A percentile compares a stretch with the other conserved stretches of the same genome.
These are phyloP conservation scores for Fusarium guadeloupense DNA, from an alignment of 2,329 filamentous ascomycete species.

Conservation along the genomic window DNA sequence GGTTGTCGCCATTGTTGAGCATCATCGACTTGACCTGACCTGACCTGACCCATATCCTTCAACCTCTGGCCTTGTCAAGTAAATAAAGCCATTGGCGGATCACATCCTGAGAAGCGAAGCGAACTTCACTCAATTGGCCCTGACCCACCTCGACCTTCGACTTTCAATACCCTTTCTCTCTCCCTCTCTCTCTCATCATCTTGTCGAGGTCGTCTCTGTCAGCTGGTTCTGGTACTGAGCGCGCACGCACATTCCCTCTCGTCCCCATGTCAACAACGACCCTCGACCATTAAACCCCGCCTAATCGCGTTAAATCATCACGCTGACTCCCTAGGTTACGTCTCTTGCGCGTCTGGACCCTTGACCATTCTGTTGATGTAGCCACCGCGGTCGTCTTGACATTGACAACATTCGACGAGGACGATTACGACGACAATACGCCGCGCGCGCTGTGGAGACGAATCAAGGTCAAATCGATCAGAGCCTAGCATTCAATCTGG, in stretches of 20 bases:
- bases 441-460: conserved; percentile 12
- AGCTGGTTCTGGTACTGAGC: conserved; percentile 25
- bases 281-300: conserved; percentile 16
- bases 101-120: conserved; percentile 38
- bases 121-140: conserved; percentile 46
- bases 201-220: conserved; percentile 19
- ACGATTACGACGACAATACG: conserved; percentile 36
- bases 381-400: conserved; percentile 38
- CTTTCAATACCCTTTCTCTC: conserved; percentile 4
- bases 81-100: conserved; percentile 53
- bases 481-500: conserved; percentile 13
- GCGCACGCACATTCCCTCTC: conserved; percentile 26
- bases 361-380: conserved; percentile 37
- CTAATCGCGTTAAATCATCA: conserved; percentile 4
- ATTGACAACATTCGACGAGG: conserved; percentile 38
- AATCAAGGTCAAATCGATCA: conserved; percentile 7
- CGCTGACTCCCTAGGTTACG: conserved; percentile 31
- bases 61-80: conserved; percentile 32
- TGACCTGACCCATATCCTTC: neutral
- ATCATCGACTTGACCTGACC: conserved; percentile 14
- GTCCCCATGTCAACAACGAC: conserved; percentile 23
- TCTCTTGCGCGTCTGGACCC: conserved; percentile 33
- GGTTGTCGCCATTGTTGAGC: conserved; percentile 9
- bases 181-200: conserved; percentile 23
- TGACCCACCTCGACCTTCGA: conserved; percentile 31